A percentile compares a stretch with the other conserved stretches of the same genome.
phyloP scores from a whole-genome alignment of 1,284 basidiomycete genomes.

The Schizopora paradoxa region DNA sequence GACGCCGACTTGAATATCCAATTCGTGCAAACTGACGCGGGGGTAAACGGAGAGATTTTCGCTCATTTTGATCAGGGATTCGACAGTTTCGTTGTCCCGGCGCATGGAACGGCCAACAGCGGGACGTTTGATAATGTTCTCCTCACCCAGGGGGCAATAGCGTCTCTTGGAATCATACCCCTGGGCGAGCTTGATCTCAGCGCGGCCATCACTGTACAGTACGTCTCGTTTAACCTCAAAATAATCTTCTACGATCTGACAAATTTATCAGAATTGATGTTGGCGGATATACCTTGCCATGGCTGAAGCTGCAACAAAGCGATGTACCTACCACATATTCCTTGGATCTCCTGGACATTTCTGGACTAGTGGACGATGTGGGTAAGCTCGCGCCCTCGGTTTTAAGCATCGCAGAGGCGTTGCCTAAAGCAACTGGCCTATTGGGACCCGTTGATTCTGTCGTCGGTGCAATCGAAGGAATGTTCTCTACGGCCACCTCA shows the following conservation, averaged over 20 bases:
- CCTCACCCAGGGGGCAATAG: slow-evolving; percentile 49
- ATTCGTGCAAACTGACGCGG: slow-evolving; percentile 51
- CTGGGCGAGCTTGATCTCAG: slow-evolving; percentile 47
- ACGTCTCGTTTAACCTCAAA: slow-evolving; percentile 12
- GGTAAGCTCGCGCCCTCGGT: too few relatives aligned
- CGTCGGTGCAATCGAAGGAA: too few relatives aligned
- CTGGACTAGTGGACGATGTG: too few relatives aligned
- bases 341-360: slow-evolving; percentile 2
- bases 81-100: slow-evolving; percentile 48
- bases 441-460: too few relatives aligned
- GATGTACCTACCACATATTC: slow-evolving; percentile 18
- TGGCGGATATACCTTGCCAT: slow-evolving; percentile 21
- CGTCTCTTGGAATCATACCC: slow-evolving; percentile 51
- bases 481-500: too few relatives aligned
- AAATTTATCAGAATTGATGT: slow-evolving; percentile 8
- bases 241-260: background rate
- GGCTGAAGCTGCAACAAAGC: slow-evolving; percentile 19
- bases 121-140: slow-evolving; percentile 50
- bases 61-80: slow-evolving; percentile 55
- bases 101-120: slow-evolving; percentile 51
- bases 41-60: slow-evolving; percentile 46
- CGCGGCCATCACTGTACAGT: slow-evolving; percentile 42
- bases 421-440: too few relatives aligned
- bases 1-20: slow-evolving; percentile 49
- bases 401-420: too few relatives aligned